A percentile compares a stretch with the other conserved stretches of the same genome.
Conservation (phyloP, 805 yeast genomes). For the Candida ponderosae region DNA sequence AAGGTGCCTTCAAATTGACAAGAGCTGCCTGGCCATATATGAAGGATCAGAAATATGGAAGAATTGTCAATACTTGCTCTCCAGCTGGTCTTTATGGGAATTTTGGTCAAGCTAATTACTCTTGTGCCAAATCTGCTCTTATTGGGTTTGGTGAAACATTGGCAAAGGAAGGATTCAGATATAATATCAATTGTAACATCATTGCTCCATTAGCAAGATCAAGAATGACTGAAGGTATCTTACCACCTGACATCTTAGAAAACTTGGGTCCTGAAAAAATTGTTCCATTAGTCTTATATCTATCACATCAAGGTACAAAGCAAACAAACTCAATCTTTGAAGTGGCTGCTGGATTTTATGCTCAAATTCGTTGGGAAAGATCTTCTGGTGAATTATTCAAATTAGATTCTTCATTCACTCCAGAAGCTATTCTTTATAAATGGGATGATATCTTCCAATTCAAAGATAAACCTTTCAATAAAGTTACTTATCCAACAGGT, state of each 20-base stretch:
- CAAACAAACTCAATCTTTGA: conserved; percentile 77
- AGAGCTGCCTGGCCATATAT: conserved; percentile 90
- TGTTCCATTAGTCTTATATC: conserved; percentile 82
- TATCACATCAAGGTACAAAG: conserved; percentile 57
- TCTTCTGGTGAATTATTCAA: conserved; percentile 79
- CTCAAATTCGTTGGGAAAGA: conserved; percentile 93
- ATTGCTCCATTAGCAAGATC: conserved; percentile 95
- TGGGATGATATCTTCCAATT: conserved; percentile 60
- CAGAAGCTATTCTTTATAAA: conserved; percentile 70
- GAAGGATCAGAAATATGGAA: conserved; percentile 77
- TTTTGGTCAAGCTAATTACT: conserved; percentile 93
- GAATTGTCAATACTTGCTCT: conserved; percentile 88
- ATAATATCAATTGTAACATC: conserved; percentile 76
- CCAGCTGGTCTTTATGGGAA: conserved; percentile 97
- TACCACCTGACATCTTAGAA: conserved; percentile 80
- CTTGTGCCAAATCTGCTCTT: conserved; percentile 86
- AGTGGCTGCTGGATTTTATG: conserved; percentile 90
- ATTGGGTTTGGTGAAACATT: conserved; percentile 91
- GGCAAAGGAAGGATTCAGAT: conserved; percentile 86
- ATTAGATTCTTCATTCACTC: conserved; percentile 70
- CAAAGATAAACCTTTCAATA: conserved; percentile 44
- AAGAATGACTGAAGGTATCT: conserved; percentile 87
- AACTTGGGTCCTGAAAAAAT: conserved; percentile 79
- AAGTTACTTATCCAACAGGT: conserved; percentile 59
- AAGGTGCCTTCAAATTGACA: conserved; percentile 80